Percentiles rank a stretch among this genome's conserved stretches.
These are phyloP conservation scores for Bidens hawaiensis DNA, from an alignment of 140 eudicot genomes.

Conservation along the genomic window DNA sequence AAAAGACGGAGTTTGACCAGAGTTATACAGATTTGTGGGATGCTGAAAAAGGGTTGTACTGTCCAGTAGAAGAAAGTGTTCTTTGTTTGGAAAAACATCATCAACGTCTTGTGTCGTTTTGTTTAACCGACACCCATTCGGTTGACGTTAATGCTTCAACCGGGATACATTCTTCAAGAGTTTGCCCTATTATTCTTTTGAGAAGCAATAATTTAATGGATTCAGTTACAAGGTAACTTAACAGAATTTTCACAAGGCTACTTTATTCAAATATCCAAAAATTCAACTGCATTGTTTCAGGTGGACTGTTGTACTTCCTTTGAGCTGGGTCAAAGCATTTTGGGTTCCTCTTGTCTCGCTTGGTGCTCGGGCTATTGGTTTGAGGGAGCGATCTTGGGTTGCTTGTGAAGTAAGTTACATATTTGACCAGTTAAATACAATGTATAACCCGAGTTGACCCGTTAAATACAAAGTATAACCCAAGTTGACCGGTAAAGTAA, in stretches of 20 bases:
- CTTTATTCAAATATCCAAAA: background rate
- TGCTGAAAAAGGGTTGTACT: slow-evolving; percentile 42
- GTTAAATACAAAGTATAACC: background rate
- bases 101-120: slow-evolving; percentile 43
- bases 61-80: slow-evolving; percentile 76
- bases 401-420: slow-evolving; percentile 68
- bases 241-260: background rate
- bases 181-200: slow-evolving; percentile 72
- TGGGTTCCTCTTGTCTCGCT: slow-evolving; percentile 68
- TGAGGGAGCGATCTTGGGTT: slow-evolving; percentile 91
- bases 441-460: background rate
- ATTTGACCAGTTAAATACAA: background rate
- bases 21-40: slow-evolving; percentile 63
- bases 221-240: slow-evolving; percentile 55
- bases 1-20: slow-evolving; percentile 20
- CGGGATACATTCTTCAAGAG: slow-evolving; percentile 37
- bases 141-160: slow-evolving; percentile 23
- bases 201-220: slow-evolving; percentile 36
- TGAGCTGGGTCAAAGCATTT: slow-evolving; percentile 86
- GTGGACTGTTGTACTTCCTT: slow-evolving; percentile 80
- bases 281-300: slow-evolving; percentile 34
- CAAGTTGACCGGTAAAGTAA: background rate
- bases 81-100: slow-evolving; percentile 62
- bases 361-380: slow-evolving; percentile 84
- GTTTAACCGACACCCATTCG: slow-evolving; percentile 35